Percentiles rank a stretch among this genome's conserved stretches.
These are phyloP conservation scores for Aristolochia fimbriata DNA, from an alignment of 164 flowering plant genomes.

Conservation along the genomic window DNA sequence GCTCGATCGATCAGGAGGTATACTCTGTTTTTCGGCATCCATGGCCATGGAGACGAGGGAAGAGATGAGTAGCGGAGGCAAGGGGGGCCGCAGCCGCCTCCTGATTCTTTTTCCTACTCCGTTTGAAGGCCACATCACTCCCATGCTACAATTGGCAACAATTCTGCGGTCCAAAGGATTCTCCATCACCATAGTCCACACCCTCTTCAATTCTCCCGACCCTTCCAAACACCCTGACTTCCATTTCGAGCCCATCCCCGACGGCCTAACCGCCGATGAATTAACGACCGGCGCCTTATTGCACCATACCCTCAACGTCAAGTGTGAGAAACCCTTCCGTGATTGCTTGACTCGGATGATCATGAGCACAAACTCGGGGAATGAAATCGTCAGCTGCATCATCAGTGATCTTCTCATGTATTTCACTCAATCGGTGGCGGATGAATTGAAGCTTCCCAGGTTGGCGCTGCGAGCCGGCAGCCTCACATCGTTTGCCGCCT, in stretches of 20 bases:
- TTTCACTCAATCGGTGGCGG: slow-evolving; percentile 22
- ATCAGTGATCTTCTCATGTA: slow-evolving; percentile 18
- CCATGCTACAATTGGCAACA: slow-evolving; percentile 39
- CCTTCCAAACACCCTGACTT: slow-evolving; percentile 27
- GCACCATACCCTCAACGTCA: background rate
- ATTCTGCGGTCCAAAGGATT: slow-evolving; percentile 39
- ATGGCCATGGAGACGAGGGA: too few species aligned
- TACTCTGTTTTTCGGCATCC: too few species aligned
- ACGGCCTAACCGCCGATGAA: slow-evolving; percentile 3
- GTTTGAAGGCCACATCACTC: slow-evolving; percentile 39
- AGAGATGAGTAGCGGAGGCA: background rate
- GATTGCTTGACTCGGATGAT: slow-evolving; percentile 15
- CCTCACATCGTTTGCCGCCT: slow-evolving; percentile 8
- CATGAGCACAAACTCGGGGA: background rate
- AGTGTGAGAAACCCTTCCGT: slow-evolving; percentile 10
- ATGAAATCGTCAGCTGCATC: slow-evolving; percentile 13
- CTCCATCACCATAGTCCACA: slow-evolving; percentile 34
- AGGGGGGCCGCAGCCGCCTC: too few species aligned
- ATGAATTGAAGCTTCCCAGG: slow-evolving; percentile 22
- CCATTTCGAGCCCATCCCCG: slow-evolving; percentile 20
- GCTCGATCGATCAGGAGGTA: too few species aligned
- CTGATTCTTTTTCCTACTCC: slow-evolving; percentile 33
- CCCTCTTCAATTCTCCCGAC: slow-evolving; percentile 32
- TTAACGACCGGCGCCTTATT: background rate
- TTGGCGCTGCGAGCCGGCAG: slow-evolving; percentile 19